Evolutionary conservation across 2,329 filamentous ascomycete genomes (phyloP).

Genomic region (Neopestalotiopsis sp.): DNA sequence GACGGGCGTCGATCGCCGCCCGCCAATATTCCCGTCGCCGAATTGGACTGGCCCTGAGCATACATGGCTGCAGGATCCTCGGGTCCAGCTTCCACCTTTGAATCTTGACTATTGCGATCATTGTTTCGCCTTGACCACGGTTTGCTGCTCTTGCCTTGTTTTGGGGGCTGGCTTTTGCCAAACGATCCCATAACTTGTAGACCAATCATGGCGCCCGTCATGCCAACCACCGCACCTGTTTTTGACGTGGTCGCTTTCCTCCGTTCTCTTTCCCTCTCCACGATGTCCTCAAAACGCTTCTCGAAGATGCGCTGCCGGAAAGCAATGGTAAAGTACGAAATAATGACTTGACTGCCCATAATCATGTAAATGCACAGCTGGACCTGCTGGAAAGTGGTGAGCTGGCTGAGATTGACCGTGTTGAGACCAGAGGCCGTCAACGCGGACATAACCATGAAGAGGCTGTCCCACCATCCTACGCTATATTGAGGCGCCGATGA

Average conservation of each 20-base stretch:
- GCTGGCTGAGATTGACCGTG: slow-evolving; percentile 65
- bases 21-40: slow-evolving; percentile 5
- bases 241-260: slow-evolving; percentile 35
- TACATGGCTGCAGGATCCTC: not conserved
- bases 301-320: slow-evolving; percentile 68
- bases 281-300: slow-evolving; percentile 60
- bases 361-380: slow-evolving; percentile 68
- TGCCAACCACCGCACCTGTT: slow-evolving; percentile 33
- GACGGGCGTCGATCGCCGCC: slow-evolving; percentile 13
- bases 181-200: slow-evolving; percentile 36
- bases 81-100: not conserved
- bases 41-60: not conserved
- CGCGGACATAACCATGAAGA: slow-evolving; percentile 66
- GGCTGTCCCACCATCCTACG: slow-evolving; percentile 59
- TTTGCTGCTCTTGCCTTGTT: slow-evolving; percentile 5
- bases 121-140: slow-evolving; percentile 12
- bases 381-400: slow-evolving; percentile 72
- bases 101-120: slow-evolving; percentile 21
- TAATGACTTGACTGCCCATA: slow-evolving; percentile 67
- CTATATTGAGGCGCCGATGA: slow-evolving; percentile 57
- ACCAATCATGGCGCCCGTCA: slow-evolving; percentile 35
- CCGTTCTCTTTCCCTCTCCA: slow-evolving; percentile 43
- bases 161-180: slow-evolving; percentile 21
- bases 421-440: slow-evolving; percentile 69
- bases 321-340: slow-evolving; percentile 67